A percentile compares a stretch with the other conserved stretches of the same genome.
phyloP scores from a whole-genome alignment of 1,139 yeast species.

The Candida anutae region DNA sequence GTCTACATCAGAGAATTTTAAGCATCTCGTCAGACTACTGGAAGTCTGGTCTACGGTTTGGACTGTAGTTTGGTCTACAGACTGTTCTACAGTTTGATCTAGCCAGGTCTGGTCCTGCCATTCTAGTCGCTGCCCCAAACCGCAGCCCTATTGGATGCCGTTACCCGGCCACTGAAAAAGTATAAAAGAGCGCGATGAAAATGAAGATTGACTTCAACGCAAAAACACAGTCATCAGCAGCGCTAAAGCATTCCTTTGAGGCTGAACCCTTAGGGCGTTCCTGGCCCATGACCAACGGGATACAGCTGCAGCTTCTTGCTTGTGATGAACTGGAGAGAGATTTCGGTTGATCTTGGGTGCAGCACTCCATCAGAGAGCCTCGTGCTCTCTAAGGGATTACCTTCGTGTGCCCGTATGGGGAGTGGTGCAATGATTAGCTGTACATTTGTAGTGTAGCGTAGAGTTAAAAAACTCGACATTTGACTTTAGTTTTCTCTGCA shows the following conservation, averaged over 20 bases:
- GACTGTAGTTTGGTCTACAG: no score
- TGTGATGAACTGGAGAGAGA: slow-evolving; percentile 60
- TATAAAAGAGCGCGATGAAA: slow-evolving; percentile 4
- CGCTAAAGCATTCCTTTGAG: slow-evolving; percentile 66
- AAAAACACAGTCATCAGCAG: slow-evolving; percentile 61
- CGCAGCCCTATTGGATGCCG: no score
- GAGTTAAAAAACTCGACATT: no score
- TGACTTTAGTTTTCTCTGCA: no score
- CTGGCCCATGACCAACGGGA: slow-evolving; percentile 74
- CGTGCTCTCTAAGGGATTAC: slow-evolving; percentile 57
- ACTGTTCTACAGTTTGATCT: no score
- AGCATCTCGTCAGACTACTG: no score
- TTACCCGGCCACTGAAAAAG: no score
- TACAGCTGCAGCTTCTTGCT: slow-evolving; percentile 35
- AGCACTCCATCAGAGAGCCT: slow-evolving; percentile 53
- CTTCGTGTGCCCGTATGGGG: slow-evolving; percentile 85
- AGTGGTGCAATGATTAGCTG: slow-evolving; percentile 69
- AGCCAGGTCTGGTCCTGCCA: no score
- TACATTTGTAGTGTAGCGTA: slow-evolving; percentile 35
- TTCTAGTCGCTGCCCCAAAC: no score
- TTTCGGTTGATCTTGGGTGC: slow-evolving; percentile 73
- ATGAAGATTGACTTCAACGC: slow-evolving; percentile 40
- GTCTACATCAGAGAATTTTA: no score
- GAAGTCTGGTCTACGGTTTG: no score
- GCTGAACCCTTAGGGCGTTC: slow-evolving; percentile 66